Evolutionary conservation across 805 yeast genomes (phyloP).

Genomic region (Wickerhamomyces bisporus): DNA sequence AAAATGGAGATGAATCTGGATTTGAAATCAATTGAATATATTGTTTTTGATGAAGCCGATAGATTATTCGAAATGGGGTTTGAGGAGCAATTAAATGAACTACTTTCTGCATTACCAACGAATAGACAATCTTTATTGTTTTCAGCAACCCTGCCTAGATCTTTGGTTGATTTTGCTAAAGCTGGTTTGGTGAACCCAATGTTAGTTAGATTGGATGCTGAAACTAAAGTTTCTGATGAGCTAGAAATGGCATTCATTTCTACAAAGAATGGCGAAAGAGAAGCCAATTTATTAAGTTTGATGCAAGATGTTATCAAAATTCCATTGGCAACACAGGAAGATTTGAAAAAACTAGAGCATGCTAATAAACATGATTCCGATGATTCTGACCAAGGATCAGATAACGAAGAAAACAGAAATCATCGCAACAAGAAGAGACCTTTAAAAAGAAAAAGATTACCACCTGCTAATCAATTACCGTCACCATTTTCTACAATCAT

Average conservation of each 20-base stretch:
- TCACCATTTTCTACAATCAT: conserved; percentile 83
- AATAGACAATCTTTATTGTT: conserved; percentile 84
- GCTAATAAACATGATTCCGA: conserved; percentile 41
- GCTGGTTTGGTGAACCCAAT: conserved; percentile 94
- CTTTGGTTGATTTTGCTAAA: conserved; percentile 93
- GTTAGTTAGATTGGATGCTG: conserved; percentile 88
- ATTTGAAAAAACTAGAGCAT: conserved; percentile 46
- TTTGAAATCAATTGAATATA: conserved; percentile 76
- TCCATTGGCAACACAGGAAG: conserved; percentile 74
- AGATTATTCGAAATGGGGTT: conserved; percentile 95
- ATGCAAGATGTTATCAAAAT: conserved; percentile 80
- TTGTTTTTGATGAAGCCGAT: conserved; percentile 97
- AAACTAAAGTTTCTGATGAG: conserved; percentile 82
- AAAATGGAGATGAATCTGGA: conserved; percentile 93
- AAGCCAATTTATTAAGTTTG: conserved; percentile 73
- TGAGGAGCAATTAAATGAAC: conserved; percentile 86
- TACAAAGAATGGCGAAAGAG: conserved; percentile 80
- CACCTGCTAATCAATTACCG: conserved; percentile 80
- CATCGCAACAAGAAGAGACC: conserved; percentile 34
- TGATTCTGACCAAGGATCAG: conserved; percentile 50
- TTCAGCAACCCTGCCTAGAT: conserved; percentile 90
- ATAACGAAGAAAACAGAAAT: conserved; percentile 33
- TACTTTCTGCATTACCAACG: conserved; percentile 76
- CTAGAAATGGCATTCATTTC: conserved; percentile 86
- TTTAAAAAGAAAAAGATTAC: conserved; percentile 51